Evolutionary conservation across 2,329 filamentous ascomycete species (phyloP), one percentile per base, ranked within the genome.

Genomic region (Alternaria angustiovoidea): DNA sequence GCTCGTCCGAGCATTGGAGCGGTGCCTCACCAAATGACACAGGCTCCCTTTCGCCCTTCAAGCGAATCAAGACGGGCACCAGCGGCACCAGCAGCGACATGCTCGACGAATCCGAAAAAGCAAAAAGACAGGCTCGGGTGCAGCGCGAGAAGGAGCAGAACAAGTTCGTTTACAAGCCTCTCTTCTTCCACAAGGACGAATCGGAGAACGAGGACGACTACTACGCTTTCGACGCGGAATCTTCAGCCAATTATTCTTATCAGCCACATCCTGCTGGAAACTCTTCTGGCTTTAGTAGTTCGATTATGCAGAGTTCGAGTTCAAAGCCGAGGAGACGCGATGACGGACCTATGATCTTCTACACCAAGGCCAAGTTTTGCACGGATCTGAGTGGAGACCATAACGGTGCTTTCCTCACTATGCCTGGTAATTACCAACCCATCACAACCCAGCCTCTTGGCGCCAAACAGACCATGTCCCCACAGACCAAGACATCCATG

Each of bases 301-400:
- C 86, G 73, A 65, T 82, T 73, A 47, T 84, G 78, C 57, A 79
- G 71, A 75, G 83, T 71, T 70, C 82, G 34, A 79, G 64, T 1
- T 73, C 75, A 1, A 84, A 80, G 65, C 87, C 85, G 74, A 39
- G 52, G n/a, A 85, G 85, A 26, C 84, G 82, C 0, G 84, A 88
- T 12, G 88, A 91, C 59, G 92, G 92, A 8, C 88, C 91, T 1
- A 90, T 96, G 66, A 93, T 94, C 18, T 96, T 94, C 72, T 96
- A 94, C 75, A 92, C 86, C 61, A 91, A 90, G 26, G 90, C 90
- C 1, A 87, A 87, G 0, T 96, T 95, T 75, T 95, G 89, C 75
- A 93, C 89, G 1, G 93, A 96, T 74, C 79, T 95, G 4, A 91
- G 89, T 16, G 89, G 89, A 2, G 90, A 93, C 67, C 81, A 68